phyloP scores from a whole-genome alignment of 768 basidiomycete species.

The Tylopilus sp. region DNA sequence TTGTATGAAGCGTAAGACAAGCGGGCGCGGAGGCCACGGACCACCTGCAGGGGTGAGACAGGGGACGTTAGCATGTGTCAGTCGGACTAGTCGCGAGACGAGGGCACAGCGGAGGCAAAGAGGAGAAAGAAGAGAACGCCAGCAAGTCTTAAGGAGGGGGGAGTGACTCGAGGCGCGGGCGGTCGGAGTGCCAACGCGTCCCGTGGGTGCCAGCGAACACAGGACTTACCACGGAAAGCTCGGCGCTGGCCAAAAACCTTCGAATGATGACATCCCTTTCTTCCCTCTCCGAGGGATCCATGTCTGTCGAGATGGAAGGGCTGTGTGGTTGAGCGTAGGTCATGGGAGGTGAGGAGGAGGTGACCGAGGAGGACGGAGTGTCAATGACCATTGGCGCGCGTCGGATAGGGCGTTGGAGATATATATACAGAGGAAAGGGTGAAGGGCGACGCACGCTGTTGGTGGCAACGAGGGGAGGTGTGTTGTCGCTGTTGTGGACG shows the following conservation, averaged over 20 bases:
- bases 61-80: conserved; percentile 25
- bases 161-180: conserved; percentile 21
- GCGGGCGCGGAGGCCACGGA: conserved; percentile 75
- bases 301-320: conserved; percentile 39
- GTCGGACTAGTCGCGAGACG: conserved; percentile 7
- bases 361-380: conserved; percentile 78
- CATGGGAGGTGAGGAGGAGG: conserved; percentile 77
- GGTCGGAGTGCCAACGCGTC: conserved; percentile 46
- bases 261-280: conserved; percentile 64
- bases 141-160: conserved; percentile 4
- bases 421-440: conserved; percentile 19
- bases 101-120: conserved; percentile 1
- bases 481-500: conserved; percentile 32
- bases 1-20: conserved; percentile 85
- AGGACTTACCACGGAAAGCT: conserved; percentile 71
- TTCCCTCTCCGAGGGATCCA: conserved; percentile 47
- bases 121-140: conserved; percentile 1
- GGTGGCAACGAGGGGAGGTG: conserved; percentile 3
- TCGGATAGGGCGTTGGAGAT: conserved; percentile 5
- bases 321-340: conserved; percentile 51
- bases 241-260: conserved; percentile 76
- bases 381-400: conserved; percentile 60
- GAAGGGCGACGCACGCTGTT: conserved; percentile 11
- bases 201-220: conserved; percentile 25
- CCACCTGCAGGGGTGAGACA: conserved; percentile 53